Base-by-base conservation (phyloP, 2,329 filamentous ascomycete species). In the Lachnellula cervina region DNA sequence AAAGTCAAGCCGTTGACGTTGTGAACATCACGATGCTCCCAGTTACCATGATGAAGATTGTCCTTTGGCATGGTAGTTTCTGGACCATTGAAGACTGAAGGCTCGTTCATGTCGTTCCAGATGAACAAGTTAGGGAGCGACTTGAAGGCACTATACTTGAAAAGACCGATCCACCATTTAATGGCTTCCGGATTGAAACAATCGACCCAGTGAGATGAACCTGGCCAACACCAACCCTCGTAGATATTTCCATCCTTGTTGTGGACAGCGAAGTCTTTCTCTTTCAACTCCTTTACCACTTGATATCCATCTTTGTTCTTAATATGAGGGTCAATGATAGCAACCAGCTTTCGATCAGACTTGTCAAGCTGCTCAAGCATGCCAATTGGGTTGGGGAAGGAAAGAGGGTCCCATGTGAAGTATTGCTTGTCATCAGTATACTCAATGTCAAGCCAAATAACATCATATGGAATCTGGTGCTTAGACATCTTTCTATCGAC, bases 51-150 rank as follows among this genome's bases (percentile, higher is more conserved):
- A 70, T 99, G 94, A 32, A 99, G 74, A 70, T 99, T 99, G 76
- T 99, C 94, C 74, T 97, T 97, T 59, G 94, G 94, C 92, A 97
- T 97, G 5, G 93, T 97, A 3, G 91, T 96, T 73, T 99, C 94
- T 0, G 94, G 94, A 0, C 94, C 94, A 70, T 97, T 97, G 78
- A 99, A 99, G 1, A 99, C 94, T 0, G 94, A 97, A 0, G 94
- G 94, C 75, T 99, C 94, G 70, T 97, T 97, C 94, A 99, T 99
- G 71, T 99, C 94, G 71, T 99, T 99, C 94, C 94, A 99, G 66
- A 99, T 84, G 73, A 90, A 97, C 0, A 90, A 87, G 71, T 97
- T 99, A 61, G 86, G 79, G 65, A 87, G 80, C 1, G 90, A 90
- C 72, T 90, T 89, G 80, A 97, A 99, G 42, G 76, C 81, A 69